Evolutionary conservation across 1,284 basidiomycete species (phyloP), one percentile per base, ranked within the genome.

Genomic region (Fomes fomentarius): DNA sequence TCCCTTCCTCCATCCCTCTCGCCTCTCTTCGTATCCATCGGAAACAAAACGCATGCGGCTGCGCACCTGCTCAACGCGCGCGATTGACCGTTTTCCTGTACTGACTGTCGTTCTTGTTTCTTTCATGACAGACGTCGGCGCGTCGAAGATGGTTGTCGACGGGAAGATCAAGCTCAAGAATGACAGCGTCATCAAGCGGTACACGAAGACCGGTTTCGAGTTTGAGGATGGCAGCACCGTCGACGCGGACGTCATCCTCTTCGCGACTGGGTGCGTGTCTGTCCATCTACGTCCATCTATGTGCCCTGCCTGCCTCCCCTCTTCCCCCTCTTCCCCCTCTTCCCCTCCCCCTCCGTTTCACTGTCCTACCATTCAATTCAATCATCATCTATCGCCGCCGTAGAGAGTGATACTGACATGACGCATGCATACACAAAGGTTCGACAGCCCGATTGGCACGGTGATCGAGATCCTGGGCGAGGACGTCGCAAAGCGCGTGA

Each of bases 151-250:
- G 53, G 82, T 92, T 61, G 76, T 83, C 25, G 84, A 89, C 52
- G 82, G 84, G 25, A 84, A 87, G 64, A 90, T 93, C 71, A 89
- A 89, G 67, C 71, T 92, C 44, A 89, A 91, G 70, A 84, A 78
- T 62, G 85, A 85, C 48, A 78, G 75, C 40, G 72, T 77, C 50
- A 79, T 87, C 56, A 73, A 79, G 50, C 65, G 69, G 37, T 85
- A 83, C 64, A 85, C 80, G 0, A 75, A 80, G 59, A 77, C 69
- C 7, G 82, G 81, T 0, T 64, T 91, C 10, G 76, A 75, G 43
- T 92, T 92, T 61, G 79, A 81, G 52, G 79, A 92, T 57, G 87
- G 87, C 8, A 81, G 77, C 24, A 79, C 79, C 57, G 67, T 91
- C 26, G 70, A 80, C 10, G 87, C 84, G 12, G 89, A 93, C 66